These are phyloP conservation scores for Cichorium intybus DNA, from an alignment of 140 eudicot species.

Conservation along the genomic window DNA sequence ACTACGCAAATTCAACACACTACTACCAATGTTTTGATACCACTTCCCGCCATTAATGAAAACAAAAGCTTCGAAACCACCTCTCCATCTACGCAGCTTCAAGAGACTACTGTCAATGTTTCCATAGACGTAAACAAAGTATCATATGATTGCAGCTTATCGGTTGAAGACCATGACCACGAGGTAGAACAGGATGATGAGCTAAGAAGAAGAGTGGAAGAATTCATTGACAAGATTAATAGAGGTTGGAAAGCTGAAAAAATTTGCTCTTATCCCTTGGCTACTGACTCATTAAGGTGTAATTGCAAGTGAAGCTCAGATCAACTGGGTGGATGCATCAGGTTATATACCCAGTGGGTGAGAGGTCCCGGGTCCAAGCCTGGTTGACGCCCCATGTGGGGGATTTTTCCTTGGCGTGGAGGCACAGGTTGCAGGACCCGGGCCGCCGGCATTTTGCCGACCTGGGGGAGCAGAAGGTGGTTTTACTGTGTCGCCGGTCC, in stretches of 20 bases:
- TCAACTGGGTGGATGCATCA: too few species aligned
- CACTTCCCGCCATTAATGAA: constrained; percentile 1
- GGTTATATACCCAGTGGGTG: too few species aligned
- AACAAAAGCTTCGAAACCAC: background rate
- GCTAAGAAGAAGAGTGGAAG: constrained; percentile 64
- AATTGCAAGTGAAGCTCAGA: too few species aligned
- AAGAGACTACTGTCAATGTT: constrained; percentile 14
- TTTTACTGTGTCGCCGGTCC: too few species aligned
- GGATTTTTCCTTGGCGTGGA: too few species aligned
- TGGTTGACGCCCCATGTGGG: too few species aligned
- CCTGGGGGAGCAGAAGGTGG: too few species aligned
- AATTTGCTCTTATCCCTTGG: constrained; percentile 24
- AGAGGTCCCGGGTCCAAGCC: too few species aligned
- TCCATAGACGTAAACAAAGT: constrained; percentile 25
- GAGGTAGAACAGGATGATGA: constrained; percentile 45
- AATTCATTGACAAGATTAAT: constrained; percentile 55
- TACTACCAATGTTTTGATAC: too few species aligned
- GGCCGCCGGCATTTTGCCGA: too few species aligned
- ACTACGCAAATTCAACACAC: too few species aligned
- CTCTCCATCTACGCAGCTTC: background rate
- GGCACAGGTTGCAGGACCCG: too few species aligned
- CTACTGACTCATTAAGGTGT: constrained; percentile 3
- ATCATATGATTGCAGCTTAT: constrained; percentile 1
- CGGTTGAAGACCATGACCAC: constrained; percentile 18
- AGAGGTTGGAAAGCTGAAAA: constrained; percentile 70